Conservation (phyloP, 2,329 filamentous ascomycete species). For the Chaetomiaceae sp. region DNA sequence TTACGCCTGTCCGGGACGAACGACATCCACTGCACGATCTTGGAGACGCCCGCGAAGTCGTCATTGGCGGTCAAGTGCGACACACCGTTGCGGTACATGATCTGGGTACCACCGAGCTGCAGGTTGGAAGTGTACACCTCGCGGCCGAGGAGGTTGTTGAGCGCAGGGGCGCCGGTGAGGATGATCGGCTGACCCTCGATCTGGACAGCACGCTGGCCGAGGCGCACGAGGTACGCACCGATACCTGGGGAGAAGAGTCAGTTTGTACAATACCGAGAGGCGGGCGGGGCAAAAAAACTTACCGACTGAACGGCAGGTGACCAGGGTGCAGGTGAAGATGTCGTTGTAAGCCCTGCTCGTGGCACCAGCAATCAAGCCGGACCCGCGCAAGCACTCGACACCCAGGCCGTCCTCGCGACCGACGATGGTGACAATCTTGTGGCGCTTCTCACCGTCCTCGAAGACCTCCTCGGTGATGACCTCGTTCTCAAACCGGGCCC, state of each 20-base stretch:
- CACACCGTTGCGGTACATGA: conserved; percentile 99
- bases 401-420: conserved; percentile 93
- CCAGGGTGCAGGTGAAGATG: conserved; percentile 96
- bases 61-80: conserved; percentile 98
- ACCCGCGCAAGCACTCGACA: conserved; percentile 95
- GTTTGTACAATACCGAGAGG: conserved; percentile 3
- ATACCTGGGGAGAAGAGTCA: conserved; percentile 55
- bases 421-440: conserved; percentile 91
- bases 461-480: conserved; percentile 84
- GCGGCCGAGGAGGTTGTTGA: conserved; percentile 96
- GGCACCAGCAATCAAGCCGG: conserved; percentile 95
- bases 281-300: conserved; percentile 32
- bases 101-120: conserved; percentile 99
- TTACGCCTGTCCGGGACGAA: conserved; percentile 96
- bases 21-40: conserved; percentile 97
- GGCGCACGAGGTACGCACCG: conserved; percentile 95
- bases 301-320: conserved; percentile 97
- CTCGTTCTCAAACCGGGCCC: conserved; percentile 80
- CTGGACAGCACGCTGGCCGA: conserved; percentile 97
- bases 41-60: conserved; percentile 95
- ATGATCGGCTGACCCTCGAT: conserved; percentile 99
- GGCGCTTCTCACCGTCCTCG: conserved; percentile 82
- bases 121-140: conserved; percentile 99
- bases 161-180: conserved; percentile 89
- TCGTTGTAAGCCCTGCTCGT: conserved; percentile 97